Evolutionary conservation across 805 yeast genomes (phyloP), one percentile per base, ranked within the genome.

Genomic region (Wickerhamomyces strasburgensis): DNA sequence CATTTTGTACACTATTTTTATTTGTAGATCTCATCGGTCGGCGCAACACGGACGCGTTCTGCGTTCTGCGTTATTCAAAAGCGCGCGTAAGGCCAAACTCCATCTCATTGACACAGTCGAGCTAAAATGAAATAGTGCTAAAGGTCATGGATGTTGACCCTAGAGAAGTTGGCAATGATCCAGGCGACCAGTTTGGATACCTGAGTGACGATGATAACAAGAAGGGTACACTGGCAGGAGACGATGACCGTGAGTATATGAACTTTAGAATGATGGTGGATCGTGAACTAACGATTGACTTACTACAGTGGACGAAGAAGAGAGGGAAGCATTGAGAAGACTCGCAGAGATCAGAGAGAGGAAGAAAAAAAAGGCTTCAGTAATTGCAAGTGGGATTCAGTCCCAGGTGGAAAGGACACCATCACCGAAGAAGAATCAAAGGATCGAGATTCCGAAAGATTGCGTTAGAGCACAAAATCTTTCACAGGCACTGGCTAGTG

Each of bases 91-190:
- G n/a, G n/a, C n/a, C n/a, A n/a, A n/a, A n/a, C n/a, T n/a, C n/a
- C n/a, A n/a, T n/a, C n/a, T n/a, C n/a, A n/a, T n/a, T n/a, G n/a
- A n/a, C n/a, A n/a, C n/a, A n/a, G n/a, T n/a, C n/a, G n/a, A n/a
- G n/a, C n/a, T n/a, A n/a, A n/a, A n/a, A n/a, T n/a, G n/a, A n/a
- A n/a, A n/a, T n/a, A n/a, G n/a, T n/a, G n/a, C n/a, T n/a, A n/a
- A n/a, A n/a, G 25, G 25, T 11, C 11, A 33, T 32, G 39, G 38
- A 38, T 15, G 32, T 31, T 13, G 49, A 45, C 27, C 46, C 49
- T 5, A 30, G 49, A 3, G 44, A 45, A 16, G 19, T 39, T 16
- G 26, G 14, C 7, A 14, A 17, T 8, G 49, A 45, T 11, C 33
- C 29, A 11, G 25, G 25, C 25, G 25, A 21, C 7, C 25, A 21